Base-by-base conservation (phyloP, 2,329 filamentous ascomycete genomes). In the Apiospora pterosperma region DNA sequence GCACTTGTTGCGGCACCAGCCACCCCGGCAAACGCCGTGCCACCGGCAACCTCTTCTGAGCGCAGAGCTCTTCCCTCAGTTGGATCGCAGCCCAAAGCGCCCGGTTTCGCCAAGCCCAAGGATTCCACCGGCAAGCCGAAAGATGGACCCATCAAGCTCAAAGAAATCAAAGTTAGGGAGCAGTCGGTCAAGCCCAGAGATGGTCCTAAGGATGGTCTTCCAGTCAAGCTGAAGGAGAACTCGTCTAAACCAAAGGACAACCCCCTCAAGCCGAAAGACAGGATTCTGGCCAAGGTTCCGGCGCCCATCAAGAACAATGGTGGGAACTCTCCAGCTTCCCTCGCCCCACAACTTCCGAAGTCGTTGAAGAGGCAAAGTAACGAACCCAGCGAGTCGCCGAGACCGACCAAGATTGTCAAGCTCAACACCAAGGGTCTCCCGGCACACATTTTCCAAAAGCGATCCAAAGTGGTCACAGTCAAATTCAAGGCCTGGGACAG, bases 341-440 rank as follows among this genome's bases (percentile, higher is more conserved):
- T 62, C 12, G 34, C 63, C 4, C 48, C 48, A 34, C 48, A 44
- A 28, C 5, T 36, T 6, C 41, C 66, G 7, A 66, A 66, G 36
- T 38, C 66, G 3, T 58, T 68, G 4, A 76, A 76, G 61, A 70
- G 74, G 4, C 64, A 70, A 5, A 75, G 72, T 31, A 71, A 71
- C 5, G 74, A 76, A 48, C 59, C 60, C 19, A 69, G 67, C 34
- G 73, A 74, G 21, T 67, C 70, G 7, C 63, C 66, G 11, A 69
- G 73, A 12, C 74, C 74, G 19, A 72, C 69, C 6, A 76, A 76
- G 68, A 69, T 76, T 7, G 65, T 76, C n/a, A 76, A 74, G 63
- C 69, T 76, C 12, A 65, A 74, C 23, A 75, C 73, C 6, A 73
- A 71, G 41, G 68, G 48, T 10, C 70, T 76, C 12, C 67, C 70